Percentiles rank a stretch among this genome's conserved stretches.
Evolutionary conservation across 768 basidiomycete genomes (phyloP).

Genomic region (Rhizopogon roseolus): DNA sequence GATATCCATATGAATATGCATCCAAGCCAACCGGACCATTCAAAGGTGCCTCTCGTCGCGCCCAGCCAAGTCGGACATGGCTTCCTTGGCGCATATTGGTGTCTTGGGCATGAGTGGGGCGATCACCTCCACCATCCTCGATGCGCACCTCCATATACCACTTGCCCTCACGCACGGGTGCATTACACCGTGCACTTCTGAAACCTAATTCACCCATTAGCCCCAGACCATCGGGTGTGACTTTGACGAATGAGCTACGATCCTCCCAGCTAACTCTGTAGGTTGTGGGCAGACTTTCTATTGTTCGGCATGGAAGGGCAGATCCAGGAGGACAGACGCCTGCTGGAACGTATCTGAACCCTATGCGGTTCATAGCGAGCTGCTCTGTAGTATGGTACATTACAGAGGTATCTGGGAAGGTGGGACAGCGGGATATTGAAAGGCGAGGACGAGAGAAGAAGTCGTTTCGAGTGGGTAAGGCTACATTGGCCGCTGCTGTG

Average conservation of each 20-base stretch:
- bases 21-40: conserved; percentile 93
- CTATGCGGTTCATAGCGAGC: conserved; percentile 68
- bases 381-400: conserved; percentile 64
- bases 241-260: conserved; percentile 72
- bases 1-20: conserved; percentile 86
- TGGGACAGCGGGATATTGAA: conserved; percentile 69
- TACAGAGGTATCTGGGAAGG: conserved; percentile 51
- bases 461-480: conserved; percentile 64
- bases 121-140: conserved; percentile 66
- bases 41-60: conserved; percentile 85
- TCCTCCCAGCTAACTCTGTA: conserved; percentile 90
- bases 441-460: conserved; percentile 67
- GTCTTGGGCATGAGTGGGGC: conserved; percentile 33
- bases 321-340: conserved; percentile 62
- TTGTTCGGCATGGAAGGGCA: conserved; percentile 65
- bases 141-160: conserved; percentile 95
- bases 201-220: conserved; percentile 86
- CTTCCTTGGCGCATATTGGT: conserved; percentile 56
- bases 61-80: conserved; percentile 91
- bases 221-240: conserved; percentile 73
- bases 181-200: conserved; percentile 84
- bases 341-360: conserved; percentile 77
- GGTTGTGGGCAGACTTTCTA: conserved; percentile 68
- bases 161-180: conserved; percentile 80
- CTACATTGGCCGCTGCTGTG: conserved; percentile 33